Conservation (phyloP, 345 rosid genomes). For the Populus ilicifolia region DNA sequence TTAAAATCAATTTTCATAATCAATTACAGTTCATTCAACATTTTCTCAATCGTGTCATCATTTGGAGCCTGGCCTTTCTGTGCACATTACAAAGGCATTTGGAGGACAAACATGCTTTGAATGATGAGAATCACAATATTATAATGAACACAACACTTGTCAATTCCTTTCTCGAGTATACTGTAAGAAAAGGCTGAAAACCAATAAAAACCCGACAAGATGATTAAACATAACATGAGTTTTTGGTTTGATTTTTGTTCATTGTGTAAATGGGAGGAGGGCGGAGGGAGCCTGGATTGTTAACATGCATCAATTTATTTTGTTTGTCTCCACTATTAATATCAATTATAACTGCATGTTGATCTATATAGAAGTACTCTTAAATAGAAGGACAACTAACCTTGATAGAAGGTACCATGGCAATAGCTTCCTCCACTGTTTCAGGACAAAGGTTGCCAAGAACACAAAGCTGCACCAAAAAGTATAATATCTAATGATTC, state of each 20-base stretch:
- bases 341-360: not conserved
- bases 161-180: not conserved
- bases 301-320: not conserved
- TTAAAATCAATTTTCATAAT: not conserved
- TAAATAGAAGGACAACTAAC: constrained; percentile 21
- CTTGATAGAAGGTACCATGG: constrained; percentile 97
- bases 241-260: not conserved
- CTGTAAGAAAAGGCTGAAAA: too few species aligned
- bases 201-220: not conserved
- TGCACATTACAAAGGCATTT: not conserved
- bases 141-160: not conserved
- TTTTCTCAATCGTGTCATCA: not conserved
- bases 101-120: not conserved
- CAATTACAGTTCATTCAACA: not conserved
- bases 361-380: not conserved
- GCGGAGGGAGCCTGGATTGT: not conserved
- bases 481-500: not conserved
- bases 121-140: not conserved
- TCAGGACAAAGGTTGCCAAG: constrained; percentile 98
- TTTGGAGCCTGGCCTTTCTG: not conserved
- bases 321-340: not conserved
- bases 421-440: constrained; percentile 95
- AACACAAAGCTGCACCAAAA: constrained; percentile 75
- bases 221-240: not conserved
- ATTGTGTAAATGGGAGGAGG: not conserved